phyloP scores from a whole-genome alignment of 306 rosid species.

The Vicia villosa region DNA sequence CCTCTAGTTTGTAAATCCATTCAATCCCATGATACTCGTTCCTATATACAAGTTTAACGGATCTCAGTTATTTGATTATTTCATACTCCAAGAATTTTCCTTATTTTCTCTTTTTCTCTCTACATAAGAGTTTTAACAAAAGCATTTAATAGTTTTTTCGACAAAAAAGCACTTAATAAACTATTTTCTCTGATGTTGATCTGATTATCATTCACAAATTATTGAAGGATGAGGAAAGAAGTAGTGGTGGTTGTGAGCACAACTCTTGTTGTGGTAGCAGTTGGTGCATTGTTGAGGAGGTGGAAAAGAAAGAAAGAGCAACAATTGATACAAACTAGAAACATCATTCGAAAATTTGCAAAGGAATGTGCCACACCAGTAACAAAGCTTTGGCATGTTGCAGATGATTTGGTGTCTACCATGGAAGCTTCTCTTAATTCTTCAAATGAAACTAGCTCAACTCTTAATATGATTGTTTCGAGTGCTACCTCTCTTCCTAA shows the following conservation, averaged over 20 bases:
- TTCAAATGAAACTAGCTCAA: slow-evolving; percentile 23
- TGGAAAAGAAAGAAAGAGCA: slow-evolving; percentile 52
- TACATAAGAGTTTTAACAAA: slow-evolving; percentile 2
- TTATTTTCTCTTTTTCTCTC: neutral
- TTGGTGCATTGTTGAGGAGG: slow-evolving; percentile 34
- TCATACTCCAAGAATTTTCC: neutral
- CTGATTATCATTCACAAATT: neutral
- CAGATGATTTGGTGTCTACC: slow-evolving; percentile 53
- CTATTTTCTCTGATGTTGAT: neutral
- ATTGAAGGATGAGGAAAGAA: slow-evolving; percentile 48
- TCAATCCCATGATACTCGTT: slow-evolving; percentile 50
- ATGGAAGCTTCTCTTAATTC: slow-evolving; percentile 57
- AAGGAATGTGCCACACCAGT: slow-evolving; percentile 66
- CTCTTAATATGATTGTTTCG: slow-evolving; percentile 62
- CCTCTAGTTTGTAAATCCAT: slow-evolving; percentile 20
- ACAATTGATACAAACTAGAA: slow-evolving; percentile 42
- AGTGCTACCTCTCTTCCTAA: slow-evolving; percentile 55
- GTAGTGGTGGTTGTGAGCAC: slow-evolving; percentile 50
- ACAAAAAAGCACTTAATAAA: neutral
- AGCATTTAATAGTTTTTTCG: neutral
- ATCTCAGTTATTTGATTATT: slow-evolving; percentile 38
- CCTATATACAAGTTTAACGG: slow-evolving; percentile 37
- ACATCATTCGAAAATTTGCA: slow-evolving; percentile 53
- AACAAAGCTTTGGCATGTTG: slow-evolving; percentile 52
- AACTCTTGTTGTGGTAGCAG: slow-evolving; percentile 33